Conservation (phyloP, 1,139 yeast species). For the Candida freyschussii region DNA sequence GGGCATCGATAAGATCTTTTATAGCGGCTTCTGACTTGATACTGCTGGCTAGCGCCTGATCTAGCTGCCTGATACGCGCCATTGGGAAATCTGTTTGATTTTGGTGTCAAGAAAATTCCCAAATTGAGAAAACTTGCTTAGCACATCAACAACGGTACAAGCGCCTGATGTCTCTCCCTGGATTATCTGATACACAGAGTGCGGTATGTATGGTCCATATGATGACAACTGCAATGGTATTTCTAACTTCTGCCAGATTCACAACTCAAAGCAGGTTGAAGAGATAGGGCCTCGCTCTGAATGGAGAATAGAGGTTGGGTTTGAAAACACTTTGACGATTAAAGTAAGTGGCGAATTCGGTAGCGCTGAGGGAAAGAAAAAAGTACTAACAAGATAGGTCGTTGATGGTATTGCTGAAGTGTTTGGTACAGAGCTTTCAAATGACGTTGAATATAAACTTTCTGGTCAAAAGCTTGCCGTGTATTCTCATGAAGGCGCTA, state of each 20-base stretch:
- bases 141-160: no score
- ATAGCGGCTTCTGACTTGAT: slow-evolving; percentile 28
- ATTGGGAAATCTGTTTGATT: no score
- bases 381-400: slow-evolving; percentile 22
- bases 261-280: slow-evolving; percentile 9
- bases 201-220: slow-evolving; percentile 4
- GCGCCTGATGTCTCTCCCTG: slow-evolving; percentile 18
- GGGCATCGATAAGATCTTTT: slow-evolving; percentile 29
- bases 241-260: slow-evolving; percentile 9
- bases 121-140: no score
- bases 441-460: slow-evolving; percentile 58
- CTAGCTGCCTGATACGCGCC: no score
- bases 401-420: slow-evolving; percentile 76
- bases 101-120: no score
- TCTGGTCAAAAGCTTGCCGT: slow-evolving; percentile 56
- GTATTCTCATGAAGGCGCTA: slow-evolving; percentile 56
- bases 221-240: slow-evolving; percentile 4
- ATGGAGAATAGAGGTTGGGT: slow-evolving; percentile 80
- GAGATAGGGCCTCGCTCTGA: slow-evolving; percentile 51
- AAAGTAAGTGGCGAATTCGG: slow-evolving; percentile 32
- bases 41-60: slow-evolving; percentile 15
- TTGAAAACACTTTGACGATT: slow-evolving; percentile 50
- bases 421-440: slow-evolving; percentile 88
- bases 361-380: no score
- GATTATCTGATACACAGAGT: slow-evolving; percentile 5